Evolutionary conservation across 2,329 filamentous ascomycete genomes (phyloP).

Genomic region (Alternaria dauci): DNA sequence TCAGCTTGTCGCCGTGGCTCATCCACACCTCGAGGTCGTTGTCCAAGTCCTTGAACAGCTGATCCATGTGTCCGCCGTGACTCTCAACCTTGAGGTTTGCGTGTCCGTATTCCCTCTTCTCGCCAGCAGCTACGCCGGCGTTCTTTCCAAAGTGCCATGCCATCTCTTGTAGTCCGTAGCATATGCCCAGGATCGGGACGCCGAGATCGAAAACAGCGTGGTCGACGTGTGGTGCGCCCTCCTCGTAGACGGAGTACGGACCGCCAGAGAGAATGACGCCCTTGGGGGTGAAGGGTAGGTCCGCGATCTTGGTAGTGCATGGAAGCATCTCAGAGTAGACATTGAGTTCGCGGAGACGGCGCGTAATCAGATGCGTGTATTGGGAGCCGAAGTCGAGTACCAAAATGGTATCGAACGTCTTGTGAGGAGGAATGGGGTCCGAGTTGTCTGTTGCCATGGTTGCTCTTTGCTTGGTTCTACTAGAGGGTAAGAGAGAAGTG

Average conservation of each 20-base stretch:
- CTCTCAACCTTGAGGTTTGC: constrained; percentile 69
- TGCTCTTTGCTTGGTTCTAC: too few species aligned
- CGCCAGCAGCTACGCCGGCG: constrained; percentile 67
- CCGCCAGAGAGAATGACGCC: constrained; percentile 82
- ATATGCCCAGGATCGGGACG: constrained; percentile 69
- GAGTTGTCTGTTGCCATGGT: constrained; percentile 51
- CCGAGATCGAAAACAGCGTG: constrained; percentile 79
- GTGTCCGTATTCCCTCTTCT: constrained; percentile 75
- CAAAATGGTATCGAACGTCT: constrained; percentile 71
- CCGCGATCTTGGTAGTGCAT: constrained; percentile 81
- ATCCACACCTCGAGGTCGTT: constrained; percentile 80
- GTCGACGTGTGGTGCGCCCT: constrained; percentile 79
- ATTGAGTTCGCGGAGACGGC: constrained; percentile 78
- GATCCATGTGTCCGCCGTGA: constrained; percentile 71
- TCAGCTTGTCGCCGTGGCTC: constrained; percentile 89
- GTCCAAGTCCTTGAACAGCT: constrained; percentile 78
- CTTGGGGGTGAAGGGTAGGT: constrained; percentile 80
- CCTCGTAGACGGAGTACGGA: constrained; percentile 81
- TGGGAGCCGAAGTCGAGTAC: constrained; percentile 77
- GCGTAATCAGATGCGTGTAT: constrained; percentile 77
- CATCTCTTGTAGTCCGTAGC: constrained; percentile 75
- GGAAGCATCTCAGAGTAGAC: constrained; percentile 89
- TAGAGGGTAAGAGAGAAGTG: constrained; percentile 2
- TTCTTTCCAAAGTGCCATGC: constrained; percentile 74
- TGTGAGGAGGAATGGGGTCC: constrained; percentile 57